These are phyloP conservation scores for Moelleriella libera DNA, from an alignment of 2,329 filamentous ascomycete species.

Conservation along the genomic window DNA sequence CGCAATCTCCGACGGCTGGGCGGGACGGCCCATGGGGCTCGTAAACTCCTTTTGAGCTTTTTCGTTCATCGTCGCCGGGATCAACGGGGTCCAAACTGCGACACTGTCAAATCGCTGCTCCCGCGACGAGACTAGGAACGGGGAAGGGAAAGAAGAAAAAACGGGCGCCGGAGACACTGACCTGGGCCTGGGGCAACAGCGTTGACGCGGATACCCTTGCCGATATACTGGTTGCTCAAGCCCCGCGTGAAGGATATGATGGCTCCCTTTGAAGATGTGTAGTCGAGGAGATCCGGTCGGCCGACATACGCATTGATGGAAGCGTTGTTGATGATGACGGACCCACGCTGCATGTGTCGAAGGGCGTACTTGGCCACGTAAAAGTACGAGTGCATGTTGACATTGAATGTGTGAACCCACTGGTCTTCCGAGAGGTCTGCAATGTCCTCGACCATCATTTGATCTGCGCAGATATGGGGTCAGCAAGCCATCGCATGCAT, in stretches of 20 bases:
- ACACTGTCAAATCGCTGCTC: neutral
- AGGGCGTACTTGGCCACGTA: conserved; percentile 66
- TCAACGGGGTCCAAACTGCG: conserved; percentile 59
- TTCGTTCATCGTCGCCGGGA: conserved; percentile 57
- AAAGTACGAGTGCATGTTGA: conserved; percentile 73
- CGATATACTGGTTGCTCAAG: conserved; percentile 59
- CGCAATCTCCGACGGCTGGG: conserved; percentile 70
- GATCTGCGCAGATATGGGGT: conserved; percentile 9
- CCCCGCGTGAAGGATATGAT: conserved; percentile 68
- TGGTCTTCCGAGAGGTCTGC: conserved; percentile 60
- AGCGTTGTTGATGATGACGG: conserved; percentile 73
- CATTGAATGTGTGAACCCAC: conserved; percentile 68
- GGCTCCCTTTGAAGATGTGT: conserved; percentile 67
- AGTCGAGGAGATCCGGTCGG: conserved; percentile 66
- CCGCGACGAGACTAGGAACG: too few relatives aligned
- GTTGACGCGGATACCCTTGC: conserved; percentile 63
- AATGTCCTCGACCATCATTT: conserved; percentile 56
- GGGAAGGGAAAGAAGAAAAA: neutral
- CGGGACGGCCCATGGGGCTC: conserved; percentile 61
- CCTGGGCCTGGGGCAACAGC: conserved; percentile 59
- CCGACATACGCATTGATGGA: conserved; percentile 76
- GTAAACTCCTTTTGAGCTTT: conserved; percentile 60
- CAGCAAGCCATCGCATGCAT: neutral
- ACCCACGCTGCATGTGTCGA: conserved; percentile 59
- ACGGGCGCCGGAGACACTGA: conserved; percentile 5